Base-by-base conservation (phyloP, 192 early-diverging fungal species). In the Lunasporangiospora selenospora region DNA sequence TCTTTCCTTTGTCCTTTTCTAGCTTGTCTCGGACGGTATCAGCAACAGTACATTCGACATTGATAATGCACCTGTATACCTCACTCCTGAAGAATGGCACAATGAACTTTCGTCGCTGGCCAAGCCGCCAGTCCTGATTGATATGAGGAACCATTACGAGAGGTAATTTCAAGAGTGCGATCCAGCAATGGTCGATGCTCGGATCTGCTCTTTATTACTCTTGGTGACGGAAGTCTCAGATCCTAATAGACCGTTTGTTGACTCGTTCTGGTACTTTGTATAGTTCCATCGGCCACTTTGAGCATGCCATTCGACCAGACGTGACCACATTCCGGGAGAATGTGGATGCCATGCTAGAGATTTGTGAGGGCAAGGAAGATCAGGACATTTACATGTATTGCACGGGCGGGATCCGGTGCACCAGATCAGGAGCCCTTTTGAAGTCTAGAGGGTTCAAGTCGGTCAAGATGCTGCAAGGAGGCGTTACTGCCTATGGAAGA, bases 111-210 rank as follows among this genome's bases (percentile, higher is more conserved):
- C 69, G 2, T 75, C 75, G 11, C 66, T 71, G 16, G 71, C 67
- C 4, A 60, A 81, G 47, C 62, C 81, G 4, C 80, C 78, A 0
- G 49, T 88, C 23, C 43, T 93, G 16, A 83, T 93, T 19, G 91
- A 93, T 52, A 91, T 93, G 90, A 83, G 91, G 48, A 93, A 93
- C 61, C 83, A 82, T 31, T 93, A 93, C 65, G 91, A 93, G 67
- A 82, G 78, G 84, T 81, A 75, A 58, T 63, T 60, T 2, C 13
- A 36, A 16, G 6, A 32, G 16, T 47, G n/a, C 13, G 38, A 40
- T 33, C 15, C 11, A 2, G 36, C 24, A 6, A 27, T 12, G 23
- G 24, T 47, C n/a, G 3, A 13, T 46, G 33, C 23, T 23, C 2
- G 3, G 33, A 11, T 33, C n/a, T 47, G 18, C 24, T 18, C 34